Evolutionary conservation across 2,329 filamentous ascomycete genomes (phyloP).

Genomic region (Hymenoscyphus infarciens): DNA sequence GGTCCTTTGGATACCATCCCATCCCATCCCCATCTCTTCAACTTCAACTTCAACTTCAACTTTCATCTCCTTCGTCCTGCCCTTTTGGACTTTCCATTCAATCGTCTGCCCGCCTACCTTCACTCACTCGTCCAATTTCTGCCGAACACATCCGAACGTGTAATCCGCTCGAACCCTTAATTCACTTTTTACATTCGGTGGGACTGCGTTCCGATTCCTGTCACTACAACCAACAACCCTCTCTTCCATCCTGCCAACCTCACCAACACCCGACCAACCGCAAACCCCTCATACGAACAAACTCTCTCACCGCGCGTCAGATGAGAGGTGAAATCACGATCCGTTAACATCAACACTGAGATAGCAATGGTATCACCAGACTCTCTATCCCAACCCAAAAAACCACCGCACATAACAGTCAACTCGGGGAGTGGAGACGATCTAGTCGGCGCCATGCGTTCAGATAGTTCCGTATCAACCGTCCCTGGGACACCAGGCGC

Average conservation of each 20-base stretch:
- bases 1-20: conserved; percentile 4
- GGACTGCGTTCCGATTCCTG: conserved; percentile 11
- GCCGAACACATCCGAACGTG: not conserved
- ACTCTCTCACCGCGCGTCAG: conserved; percentile 6
- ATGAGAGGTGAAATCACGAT: conserved; percentile 19
- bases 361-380: conserved; percentile 17
- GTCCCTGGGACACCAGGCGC: conserved; percentile 24
- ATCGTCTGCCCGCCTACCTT: not conserved
- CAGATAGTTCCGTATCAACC: conserved; percentile 37
- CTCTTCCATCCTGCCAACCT: not conserved
- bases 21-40: too few relatives aligned
- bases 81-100: not conserved
- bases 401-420: conserved; percentile 58
- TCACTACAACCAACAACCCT: conserved; percentile 9
- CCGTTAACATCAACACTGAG: conserved; percentile 11
- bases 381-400: conserved; percentile 15
- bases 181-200: conserved; percentile 1
- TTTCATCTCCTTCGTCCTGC: not conserved
- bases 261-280: not conserved
- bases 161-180: not conserved
- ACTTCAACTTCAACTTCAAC: too few relatives aligned
- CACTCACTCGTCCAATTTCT: not conserved
- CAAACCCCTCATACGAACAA: not conserved
- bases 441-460: conserved; percentile 33
- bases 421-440: conserved; percentile 56